Percentiles rank a stretch among this genome's conserved stretches.
These are phyloP conservation scores for Leishmania tarentolae DNA, from an alignment of 208 protist species.

Conservation along the genomic window DNA sequence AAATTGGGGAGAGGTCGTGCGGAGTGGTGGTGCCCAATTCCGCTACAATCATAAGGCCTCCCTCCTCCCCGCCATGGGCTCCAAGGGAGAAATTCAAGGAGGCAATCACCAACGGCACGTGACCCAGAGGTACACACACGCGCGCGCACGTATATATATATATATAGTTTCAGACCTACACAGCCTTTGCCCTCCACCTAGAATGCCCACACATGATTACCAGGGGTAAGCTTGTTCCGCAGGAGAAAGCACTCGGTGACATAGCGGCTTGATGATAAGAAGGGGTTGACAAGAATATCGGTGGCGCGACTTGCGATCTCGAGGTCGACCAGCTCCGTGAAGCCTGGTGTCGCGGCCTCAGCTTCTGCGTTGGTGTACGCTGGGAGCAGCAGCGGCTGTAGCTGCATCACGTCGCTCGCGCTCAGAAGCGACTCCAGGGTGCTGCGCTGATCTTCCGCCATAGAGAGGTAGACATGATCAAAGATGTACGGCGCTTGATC, in stretches of 20 bases:
- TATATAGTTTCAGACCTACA: neutral
- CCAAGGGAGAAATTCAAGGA: neutral
- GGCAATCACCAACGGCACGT: neutral
- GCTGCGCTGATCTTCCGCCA: constrained; percentile 21
- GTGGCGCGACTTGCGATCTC: constrained; percentile 41
- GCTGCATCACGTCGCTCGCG: constrained; percentile 20
- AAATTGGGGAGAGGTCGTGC: neutral
- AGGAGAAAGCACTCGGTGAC: constrained; percentile 59
- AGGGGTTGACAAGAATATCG: constrained; percentile 46
- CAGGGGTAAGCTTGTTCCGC: constrained; percentile 30
- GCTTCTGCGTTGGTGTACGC: constrained; percentile 3
- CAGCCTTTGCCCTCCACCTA: constrained; percentile 13
- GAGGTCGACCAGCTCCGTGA: constrained; percentile 45
- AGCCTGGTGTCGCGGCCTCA: constrained; percentile 17
- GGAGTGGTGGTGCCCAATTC: neutral
- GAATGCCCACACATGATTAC: constrained; percentile 42
- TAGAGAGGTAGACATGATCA: constrained; percentile 44
- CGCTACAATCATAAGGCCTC: neutral
- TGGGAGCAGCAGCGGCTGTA: constrained; percentile 18
- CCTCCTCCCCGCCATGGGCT: neutral
- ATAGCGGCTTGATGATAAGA: constrained; percentile 38
- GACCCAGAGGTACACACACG: neutral
- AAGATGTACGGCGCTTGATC: neutral
- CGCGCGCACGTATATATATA: neutral
- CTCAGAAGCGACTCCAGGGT: constrained; percentile 33